phyloP scores from a whole-genome alignment of 2,329 filamentous ascomycete species.

The Cytospora piceicola region DNA sequence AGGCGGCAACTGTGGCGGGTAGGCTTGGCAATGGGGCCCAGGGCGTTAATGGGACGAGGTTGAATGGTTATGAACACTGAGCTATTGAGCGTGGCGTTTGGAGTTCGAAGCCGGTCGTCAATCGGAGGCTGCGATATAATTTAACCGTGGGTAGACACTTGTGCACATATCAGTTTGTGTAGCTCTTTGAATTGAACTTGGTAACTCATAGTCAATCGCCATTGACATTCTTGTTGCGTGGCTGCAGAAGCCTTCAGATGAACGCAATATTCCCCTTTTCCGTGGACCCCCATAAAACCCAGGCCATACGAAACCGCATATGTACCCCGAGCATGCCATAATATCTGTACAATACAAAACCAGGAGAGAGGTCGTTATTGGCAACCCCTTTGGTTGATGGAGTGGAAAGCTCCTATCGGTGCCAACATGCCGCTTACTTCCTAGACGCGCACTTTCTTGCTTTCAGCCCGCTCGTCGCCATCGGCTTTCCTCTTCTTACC shows the following conservation, averaged over 20 bases:
- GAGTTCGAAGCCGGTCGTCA: background rate
- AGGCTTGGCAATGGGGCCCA: slow-evolving; percentile 63
- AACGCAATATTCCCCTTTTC: background rate
- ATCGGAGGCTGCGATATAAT: background rate
- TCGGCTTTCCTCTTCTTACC: slow-evolving; percentile 52
- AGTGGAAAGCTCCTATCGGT: background rate
- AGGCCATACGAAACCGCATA: slow-evolving; percentile 1
- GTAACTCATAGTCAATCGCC: background rate
- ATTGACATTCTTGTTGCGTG: slow-evolving; percentile 7
- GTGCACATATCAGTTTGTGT: background rate
- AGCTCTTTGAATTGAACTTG: background rate
- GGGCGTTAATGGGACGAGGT: slow-evolving; percentile 52
- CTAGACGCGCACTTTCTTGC: slow-evolving; percentile 53
- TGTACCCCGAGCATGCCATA: background rate
- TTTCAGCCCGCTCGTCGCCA: slow-evolving; percentile 35
- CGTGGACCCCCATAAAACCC: background rate
- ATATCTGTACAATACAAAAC: slow-evolving; percentile 7
- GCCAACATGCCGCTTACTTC: slow-evolving; percentile 9
- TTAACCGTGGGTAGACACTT: background rate
- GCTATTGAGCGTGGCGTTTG: slow-evolving; percentile 9
- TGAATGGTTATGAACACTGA: slow-evolving; percentile 31
- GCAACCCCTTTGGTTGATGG: background rate
- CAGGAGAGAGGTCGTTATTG: background rate
- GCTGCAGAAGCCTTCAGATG: background rate
- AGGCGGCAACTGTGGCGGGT: slow-evolving; percentile 71